A percentile compares a stretch with the other conserved stretches of the same genome.
Evolutionary conservation across 1,284 basidiomycete genomes (phyloP).

Genomic region (Trichosporon sp.): DNA sequence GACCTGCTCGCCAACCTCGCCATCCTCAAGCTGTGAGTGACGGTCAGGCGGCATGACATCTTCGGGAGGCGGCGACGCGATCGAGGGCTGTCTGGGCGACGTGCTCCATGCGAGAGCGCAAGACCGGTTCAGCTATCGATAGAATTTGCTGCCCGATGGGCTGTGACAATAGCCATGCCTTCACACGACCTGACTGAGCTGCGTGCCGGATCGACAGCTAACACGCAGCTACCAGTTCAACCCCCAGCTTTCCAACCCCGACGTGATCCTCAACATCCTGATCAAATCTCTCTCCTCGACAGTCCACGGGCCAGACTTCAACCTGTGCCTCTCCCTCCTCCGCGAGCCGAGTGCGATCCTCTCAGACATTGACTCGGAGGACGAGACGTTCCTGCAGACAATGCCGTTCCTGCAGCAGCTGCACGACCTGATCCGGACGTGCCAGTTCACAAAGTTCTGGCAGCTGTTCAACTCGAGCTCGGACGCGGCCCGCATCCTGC

Average conservation of each 20-base stretch:
- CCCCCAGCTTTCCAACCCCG: conserved; percentile 82
- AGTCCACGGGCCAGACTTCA: conserved; percentile 70
- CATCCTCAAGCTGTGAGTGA: conserved; percentile 67
- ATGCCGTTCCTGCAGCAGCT: conserved; percentile 70
- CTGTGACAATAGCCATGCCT: no score
- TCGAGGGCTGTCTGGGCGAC: no score
- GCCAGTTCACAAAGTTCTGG: conserved; percentile 90
- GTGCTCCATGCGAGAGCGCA: no score
- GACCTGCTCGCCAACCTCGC: conserved; percentile 87
- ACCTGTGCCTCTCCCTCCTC: conserved; percentile 76
- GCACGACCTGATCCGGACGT: conserved; percentile 72
- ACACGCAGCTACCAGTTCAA: conserved; percentile 86
- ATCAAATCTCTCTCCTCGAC: conserved; percentile 83
- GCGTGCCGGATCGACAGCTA: background rate
- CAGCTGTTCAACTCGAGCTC: conserved; percentile 59
- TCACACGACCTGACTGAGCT: no score
- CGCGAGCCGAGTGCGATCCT: conserved; percentile 42
- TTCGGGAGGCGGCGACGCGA: no score
- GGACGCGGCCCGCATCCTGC: conserved; percentile 34
- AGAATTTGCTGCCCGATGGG: no score
- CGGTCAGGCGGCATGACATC: no score
- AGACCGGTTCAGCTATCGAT: no score
- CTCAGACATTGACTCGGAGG: conserved; percentile 56
- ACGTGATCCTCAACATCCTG: conserved; percentile 89
- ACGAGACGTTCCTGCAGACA: conserved; percentile 67